Conservation (phyloP, 2,329 filamentous ascomycete species). For the Trichoderma sp. region DNA sequence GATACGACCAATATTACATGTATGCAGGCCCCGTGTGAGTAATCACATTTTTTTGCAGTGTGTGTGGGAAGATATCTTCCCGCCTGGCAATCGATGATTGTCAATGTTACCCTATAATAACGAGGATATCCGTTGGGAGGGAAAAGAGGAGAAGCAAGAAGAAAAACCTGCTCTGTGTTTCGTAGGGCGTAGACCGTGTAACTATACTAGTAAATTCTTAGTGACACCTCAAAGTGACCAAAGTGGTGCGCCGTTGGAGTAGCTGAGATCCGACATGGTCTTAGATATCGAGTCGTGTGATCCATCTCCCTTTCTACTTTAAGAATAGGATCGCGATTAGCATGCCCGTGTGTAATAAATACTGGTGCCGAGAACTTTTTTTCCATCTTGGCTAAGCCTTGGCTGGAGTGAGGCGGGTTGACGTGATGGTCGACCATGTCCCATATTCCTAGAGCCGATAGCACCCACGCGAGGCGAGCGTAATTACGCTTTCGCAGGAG, state of each 20-base stretch:
- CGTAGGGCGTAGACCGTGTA: background rate
- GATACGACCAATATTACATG: background rate
- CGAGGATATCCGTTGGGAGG: background rate
- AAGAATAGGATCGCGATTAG: background rate
- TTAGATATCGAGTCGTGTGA: constrained; percentile 8
- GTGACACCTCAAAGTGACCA: background rate
- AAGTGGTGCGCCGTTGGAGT: background rate
- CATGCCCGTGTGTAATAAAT: background rate
- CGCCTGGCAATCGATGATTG: background rate
- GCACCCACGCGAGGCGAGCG: background rate
- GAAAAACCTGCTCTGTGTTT: background rate
- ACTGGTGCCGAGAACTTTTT: background rate
- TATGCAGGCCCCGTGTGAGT: background rate
- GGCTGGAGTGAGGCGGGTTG: background rate
- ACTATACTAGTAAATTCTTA: background rate
- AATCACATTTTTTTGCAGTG: background rate
- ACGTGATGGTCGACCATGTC: background rate
- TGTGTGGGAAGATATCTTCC: background rate
- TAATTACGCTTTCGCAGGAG: background rate
- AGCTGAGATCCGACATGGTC: background rate
- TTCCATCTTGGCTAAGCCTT: background rate
- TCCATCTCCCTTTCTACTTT: background rate
- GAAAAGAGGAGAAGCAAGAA: background rate
- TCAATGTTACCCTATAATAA: background rate
- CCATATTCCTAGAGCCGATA: background rate